Evolutionary conservation across 805 yeast genomes (phyloP).

Genomic region (Yarrowia hollandica): DNA sequence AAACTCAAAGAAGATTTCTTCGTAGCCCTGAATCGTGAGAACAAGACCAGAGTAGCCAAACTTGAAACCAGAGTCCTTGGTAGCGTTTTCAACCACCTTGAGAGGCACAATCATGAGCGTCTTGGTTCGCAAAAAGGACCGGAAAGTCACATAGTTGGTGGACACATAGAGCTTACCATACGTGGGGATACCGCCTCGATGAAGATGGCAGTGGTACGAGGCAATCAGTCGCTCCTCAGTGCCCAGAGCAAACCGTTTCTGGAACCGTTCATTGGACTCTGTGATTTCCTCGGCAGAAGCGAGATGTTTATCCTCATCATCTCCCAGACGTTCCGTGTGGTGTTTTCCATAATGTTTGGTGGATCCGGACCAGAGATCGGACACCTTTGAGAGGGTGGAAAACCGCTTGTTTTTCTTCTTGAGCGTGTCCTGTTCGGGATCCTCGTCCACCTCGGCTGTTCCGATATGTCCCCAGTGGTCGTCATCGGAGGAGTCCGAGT

Average conservation of each 20-base stretch:
- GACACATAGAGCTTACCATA: conserved; percentile 85
- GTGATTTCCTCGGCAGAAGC: conserved; percentile 47
- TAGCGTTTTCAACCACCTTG: conserved; percentile 66
- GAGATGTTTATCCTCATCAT: conserved; percentile 52
- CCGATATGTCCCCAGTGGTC: conserved; percentile 32
- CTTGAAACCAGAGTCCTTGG: conserved; percentile 65
- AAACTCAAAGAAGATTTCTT: conserved; percentile 76
- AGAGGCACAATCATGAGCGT: conserved; percentile 84
- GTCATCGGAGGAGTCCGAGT: conserved; percentile 9
- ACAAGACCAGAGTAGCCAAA: conserved; percentile 71
- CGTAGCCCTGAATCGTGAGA: conserved; percentile 68
- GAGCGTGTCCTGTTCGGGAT: conserved; percentile 29
- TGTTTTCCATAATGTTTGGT: conserved; percentile 20
- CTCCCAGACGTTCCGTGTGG: conserved; percentile 23
- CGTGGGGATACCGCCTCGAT: conserved; percentile 63
- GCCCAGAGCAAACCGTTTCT: conserved; percentile 63
- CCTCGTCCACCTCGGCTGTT: conserved; percentile 17
- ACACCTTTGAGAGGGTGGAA: conserved; percentile 3
- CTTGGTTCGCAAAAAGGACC: conserved; percentile 70
- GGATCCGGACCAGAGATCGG: conserved; percentile 16
- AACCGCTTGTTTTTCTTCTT: conserved; percentile 16
- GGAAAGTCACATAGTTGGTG: conserved; percentile 66
- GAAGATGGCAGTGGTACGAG: conserved; percentile 68
- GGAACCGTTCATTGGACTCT: conserved; percentile 58
- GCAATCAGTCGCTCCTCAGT: conserved; percentile 56